Evolutionary conservation across 441 rosid genomes (phyloP).

Genomic region (Hura crepitans): DNA sequence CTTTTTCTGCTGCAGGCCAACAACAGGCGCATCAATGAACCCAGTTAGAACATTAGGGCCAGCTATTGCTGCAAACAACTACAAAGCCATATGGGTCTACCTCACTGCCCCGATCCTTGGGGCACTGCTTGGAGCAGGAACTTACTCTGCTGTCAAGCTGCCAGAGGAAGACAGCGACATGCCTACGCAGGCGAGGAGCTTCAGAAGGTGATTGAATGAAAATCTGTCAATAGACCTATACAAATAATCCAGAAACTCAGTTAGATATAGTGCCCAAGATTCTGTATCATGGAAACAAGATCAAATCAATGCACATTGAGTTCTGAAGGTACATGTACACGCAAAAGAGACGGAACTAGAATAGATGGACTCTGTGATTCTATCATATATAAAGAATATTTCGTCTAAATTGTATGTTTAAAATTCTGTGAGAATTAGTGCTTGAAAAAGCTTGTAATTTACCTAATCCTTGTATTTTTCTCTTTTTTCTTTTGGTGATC

Average conservation of each 20-base stretch:
- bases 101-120: slow-evolving; percentile 75
- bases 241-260: slow-evolving; percentile 4
- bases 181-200: slow-evolving; percentile 35
- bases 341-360: background rate
- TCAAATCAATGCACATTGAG: slow-evolving; percentile 1
- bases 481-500: too few relatives aligned
- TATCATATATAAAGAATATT: background rate
- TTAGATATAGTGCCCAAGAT: slow-evolving; percentile 3
- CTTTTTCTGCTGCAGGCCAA: slow-evolving; percentile 40
- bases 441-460: slow-evolving; percentile 4
- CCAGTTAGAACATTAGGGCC: slow-evolving; percentile 82
- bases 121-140: slow-evolving; percentile 71
- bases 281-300: background rate
- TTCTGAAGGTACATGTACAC: background rate
- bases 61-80: slow-evolving; percentile 76
- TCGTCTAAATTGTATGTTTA: background rate
- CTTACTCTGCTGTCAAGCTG: slow-evolving; percentile 66
- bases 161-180: slow-evolving; percentile 52
- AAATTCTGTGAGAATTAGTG: slow-evolving; percentile 6
- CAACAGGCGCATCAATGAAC: slow-evolving; percentile 84
- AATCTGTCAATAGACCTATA: slow-evolving; percentile 1
- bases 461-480: background rate
- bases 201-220: slow-evolving; percentile 34
- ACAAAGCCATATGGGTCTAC: slow-evolving; percentile 78
- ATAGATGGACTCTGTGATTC: slow-evolving; percentile 5